Conservation (phyloP, 129 eudicot genomes). For the Artemisia tridentata region DNA sequence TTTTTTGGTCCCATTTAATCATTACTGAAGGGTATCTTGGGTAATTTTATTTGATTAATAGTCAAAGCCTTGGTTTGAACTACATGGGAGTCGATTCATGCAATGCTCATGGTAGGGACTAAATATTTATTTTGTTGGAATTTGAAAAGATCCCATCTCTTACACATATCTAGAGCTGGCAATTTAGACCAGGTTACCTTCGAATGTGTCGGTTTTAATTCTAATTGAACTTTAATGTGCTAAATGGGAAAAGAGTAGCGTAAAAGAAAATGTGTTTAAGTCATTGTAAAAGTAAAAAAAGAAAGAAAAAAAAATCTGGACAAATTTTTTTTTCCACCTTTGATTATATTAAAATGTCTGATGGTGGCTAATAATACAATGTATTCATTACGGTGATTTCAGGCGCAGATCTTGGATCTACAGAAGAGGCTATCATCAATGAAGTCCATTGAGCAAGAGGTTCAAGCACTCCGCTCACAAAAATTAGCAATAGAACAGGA, state of each 20-base stretch:
- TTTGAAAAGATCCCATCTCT: not conserved
- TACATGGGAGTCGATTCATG: not conserved
- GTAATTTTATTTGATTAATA: not conserved
- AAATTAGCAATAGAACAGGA: slow-evolving; percentile 74
- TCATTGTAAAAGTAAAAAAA: no score
- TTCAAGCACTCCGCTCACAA: slow-evolving; percentile 60
- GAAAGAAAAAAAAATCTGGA: no score
- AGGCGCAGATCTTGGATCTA: slow-evolving; percentile 86
- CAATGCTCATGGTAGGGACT: not conserved
- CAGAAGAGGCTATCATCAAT: slow-evolving; percentile 65
- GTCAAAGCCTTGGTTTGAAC: not conserved
- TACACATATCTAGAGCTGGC: not conserved
- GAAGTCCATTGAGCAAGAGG: slow-evolving; percentile 85
- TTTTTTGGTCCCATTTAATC: not conserved
- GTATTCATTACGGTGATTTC: slow-evolving; percentile 21
- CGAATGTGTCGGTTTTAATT: not conserved
- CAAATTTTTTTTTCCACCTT: no score
- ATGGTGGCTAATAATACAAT: slow-evolving; percentile 13
- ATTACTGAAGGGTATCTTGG: slow-evolving; percentile 12
- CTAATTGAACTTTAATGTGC: not conserved
- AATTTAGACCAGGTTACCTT: not conserved
- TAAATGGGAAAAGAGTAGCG: not conserved
- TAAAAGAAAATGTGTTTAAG: no score
- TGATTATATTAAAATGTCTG: not conserved
- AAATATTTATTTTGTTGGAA: not conserved